These are phyloP conservation scores for Scleroderma citrinum DNA, from an alignment of 768 basidiomycete species.

Conservation along the genomic window DNA sequence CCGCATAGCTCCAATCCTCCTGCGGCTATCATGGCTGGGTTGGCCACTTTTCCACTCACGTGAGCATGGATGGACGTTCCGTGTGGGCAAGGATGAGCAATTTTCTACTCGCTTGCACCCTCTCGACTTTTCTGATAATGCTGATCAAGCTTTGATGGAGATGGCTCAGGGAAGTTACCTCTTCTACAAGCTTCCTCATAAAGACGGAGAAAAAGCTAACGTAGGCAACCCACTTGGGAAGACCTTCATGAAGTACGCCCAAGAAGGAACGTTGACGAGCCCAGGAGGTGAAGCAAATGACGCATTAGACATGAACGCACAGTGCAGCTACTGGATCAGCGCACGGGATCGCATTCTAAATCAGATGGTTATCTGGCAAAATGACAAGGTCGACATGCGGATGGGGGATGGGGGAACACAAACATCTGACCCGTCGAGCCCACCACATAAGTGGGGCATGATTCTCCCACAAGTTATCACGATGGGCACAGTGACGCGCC, in stretches of 20 bases:
- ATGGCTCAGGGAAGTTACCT: conserved; percentile 35
- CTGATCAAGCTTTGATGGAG: conserved; percentile 55
- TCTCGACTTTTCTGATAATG: conserved; percentile 55
- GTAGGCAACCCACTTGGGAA: conserved; percentile 92
- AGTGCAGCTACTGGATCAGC: conserved; percentile 98
- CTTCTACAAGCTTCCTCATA: conserved; percentile 95
- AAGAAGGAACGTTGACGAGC: conserved; percentile 82
- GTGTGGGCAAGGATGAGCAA: conserved; percentile 48
- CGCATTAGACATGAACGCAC: conserved; percentile 86
- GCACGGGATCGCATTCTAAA: conserved; percentile 86
- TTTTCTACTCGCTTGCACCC: conserved; percentile 42
- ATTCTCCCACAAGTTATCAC: conserved; percentile 95
- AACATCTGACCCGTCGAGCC: conserved; percentile 7
- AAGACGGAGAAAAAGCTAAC: conserved; percentile 90
- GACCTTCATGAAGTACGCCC: conserved; percentile 81
- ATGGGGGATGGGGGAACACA: conserved; percentile 23
- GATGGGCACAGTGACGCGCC: conserved; percentile 97
- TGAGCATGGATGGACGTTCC: conserved; percentile 89
- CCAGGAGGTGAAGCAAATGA: conserved; percentile 75
- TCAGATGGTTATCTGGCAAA: conserved; percentile 89
- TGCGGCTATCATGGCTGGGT: conserved; percentile 82
- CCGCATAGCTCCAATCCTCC: conserved; percentile 75
- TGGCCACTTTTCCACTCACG: conserved; percentile 82
- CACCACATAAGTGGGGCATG: conserved; percentile 67
- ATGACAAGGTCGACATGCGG: conserved; percentile 46